These are phyloP conservation scores for Lizonia empirigonia DNA, from an alignment of 2,329 filamentous ascomycete genomes.

Conservation along the genomic window DNA sequence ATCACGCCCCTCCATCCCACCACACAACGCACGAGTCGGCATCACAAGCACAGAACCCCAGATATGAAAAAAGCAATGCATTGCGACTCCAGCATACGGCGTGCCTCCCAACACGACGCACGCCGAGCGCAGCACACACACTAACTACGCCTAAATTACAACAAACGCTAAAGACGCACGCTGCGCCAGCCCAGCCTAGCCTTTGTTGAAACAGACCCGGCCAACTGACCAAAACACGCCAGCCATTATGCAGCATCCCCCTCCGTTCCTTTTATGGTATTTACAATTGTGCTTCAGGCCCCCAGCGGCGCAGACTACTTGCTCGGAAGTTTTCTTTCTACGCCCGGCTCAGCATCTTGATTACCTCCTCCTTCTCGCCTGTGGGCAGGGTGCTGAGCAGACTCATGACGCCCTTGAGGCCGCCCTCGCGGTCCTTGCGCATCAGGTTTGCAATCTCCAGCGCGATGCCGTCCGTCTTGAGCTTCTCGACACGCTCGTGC, in stretches of 20 bases:
- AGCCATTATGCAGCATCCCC: background rate
- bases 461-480: slow-evolving; percentile 77
- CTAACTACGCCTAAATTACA: too few relatives aligned
- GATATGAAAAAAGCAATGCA: too few relatives aligned
- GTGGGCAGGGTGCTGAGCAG: slow-evolving; percentile 86
- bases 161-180: background rate
- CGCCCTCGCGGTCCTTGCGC: slow-evolving; percentile 69
- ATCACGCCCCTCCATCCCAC: too few relatives aligned
- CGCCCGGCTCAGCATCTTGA: slow-evolving; percentile 60
- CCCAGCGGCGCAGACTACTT: background rate
- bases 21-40: too few relatives aligned
- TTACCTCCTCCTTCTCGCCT: slow-evolving; percentile 82
- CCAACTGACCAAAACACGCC: background rate
- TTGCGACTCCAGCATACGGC: too few relatives aligned
- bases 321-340: slow-evolving; percentile 25
- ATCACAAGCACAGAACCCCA: too few relatives aligned
- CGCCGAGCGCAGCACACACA: too few relatives aligned
- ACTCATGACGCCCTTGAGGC: slow-evolving; percentile 84
- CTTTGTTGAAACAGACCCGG: too few relatives aligned
- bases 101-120: slow-evolving; percentile 14
- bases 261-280: background rate
- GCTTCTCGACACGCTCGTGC: slow-evolving; percentile 78
- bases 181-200: background rate
- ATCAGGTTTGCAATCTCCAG: slow-evolving; percentile 72
- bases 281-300: slow-evolving; percentile 1